These are phyloP conservation scores for Spathaspora girioi DNA, from an alignment of 805 yeast species.

Conservation along the genomic window DNA sequence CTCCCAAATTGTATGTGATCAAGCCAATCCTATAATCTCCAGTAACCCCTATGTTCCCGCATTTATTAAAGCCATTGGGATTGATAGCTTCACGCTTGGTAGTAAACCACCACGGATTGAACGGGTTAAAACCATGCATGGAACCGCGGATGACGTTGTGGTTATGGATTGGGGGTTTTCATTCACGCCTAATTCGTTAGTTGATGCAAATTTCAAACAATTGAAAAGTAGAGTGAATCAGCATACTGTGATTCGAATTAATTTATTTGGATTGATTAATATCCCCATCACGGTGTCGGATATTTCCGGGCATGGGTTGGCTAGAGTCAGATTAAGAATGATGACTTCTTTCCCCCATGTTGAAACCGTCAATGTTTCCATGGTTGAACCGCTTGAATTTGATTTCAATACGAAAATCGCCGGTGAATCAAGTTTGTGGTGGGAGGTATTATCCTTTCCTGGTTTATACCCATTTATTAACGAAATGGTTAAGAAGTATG, in stretches of 20 bases:
- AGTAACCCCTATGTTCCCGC: slow-evolving; percentile 69
- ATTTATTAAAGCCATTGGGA: slow-evolving; percentile 78
- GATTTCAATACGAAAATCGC: slow-evolving; percentile 73
- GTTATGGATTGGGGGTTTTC: slow-evolving; percentile 98
- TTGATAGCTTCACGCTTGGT: slow-evolving; percentile 87
- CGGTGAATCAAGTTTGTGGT: slow-evolving; percentile 82
- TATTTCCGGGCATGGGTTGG: slow-evolving; percentile 68
- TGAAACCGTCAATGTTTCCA: slow-evolving; percentile 81
- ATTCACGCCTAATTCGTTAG: slow-evolving; percentile 84
- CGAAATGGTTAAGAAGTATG: slow-evolving; percentile 80
- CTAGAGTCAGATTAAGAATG: slow-evolving; percentile 83
- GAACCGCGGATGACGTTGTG: slow-evolving; percentile 88
- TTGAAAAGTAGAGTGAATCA: slow-evolving; percentile 81
- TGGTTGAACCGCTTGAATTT: slow-evolving; percentile 82
- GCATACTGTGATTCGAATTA: slow-evolving; percentile 69
- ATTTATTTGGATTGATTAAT: slow-evolving; percentile 69
- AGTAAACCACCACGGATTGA: slow-evolving; percentile 95
- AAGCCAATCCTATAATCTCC: slow-evolving; percentile 80
- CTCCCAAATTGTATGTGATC: slow-evolving; percentile 79
- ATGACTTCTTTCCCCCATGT: slow-evolving; percentile 90
- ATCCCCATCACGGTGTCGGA: slow-evolving; percentile 79
- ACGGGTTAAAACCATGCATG: slow-evolving; percentile 80
- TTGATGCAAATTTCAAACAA: slow-evolving; percentile 84
- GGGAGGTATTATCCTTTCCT: slow-evolving; percentile 85
- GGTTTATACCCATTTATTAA: slow-evolving; percentile 81